Conservation (phyloP, 306 rosid genomes). For the Glycine soja region DNA sequence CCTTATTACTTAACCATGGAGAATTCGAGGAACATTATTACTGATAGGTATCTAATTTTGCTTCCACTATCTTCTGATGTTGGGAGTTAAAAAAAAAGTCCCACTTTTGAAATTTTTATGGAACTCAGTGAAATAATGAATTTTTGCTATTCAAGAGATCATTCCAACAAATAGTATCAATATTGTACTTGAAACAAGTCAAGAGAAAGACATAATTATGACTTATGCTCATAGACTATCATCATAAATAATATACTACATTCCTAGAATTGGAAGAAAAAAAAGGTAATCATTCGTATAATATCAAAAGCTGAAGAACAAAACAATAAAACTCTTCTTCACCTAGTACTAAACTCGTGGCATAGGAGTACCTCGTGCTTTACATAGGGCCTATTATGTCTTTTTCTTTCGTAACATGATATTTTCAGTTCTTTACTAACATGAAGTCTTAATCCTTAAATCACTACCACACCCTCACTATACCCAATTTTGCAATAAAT, state of each 20-base stretch:
- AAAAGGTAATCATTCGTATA: neutral
- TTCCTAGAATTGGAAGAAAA: neutral
- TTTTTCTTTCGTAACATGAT: neutral
- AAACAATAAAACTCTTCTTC: neutral
- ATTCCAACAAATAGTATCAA: no score
- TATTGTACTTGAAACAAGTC: no score
- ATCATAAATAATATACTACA: neutral
- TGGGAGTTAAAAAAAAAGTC: no score
- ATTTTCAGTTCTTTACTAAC: neutral
- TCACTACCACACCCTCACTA: neutral
- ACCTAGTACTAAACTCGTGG: constrained; percentile 3
- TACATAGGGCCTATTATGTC: neutral
- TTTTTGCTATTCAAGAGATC: no score
- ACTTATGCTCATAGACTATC: neutral
- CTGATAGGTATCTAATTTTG: no score
- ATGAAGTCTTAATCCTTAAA: constrained; percentile 16
- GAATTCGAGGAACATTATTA: no score
- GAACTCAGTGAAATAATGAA: no score
- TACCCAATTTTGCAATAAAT: neutral
- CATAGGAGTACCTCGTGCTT: neutral
- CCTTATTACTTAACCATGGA: no score
- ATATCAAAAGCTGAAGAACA: constrained; percentile 18
- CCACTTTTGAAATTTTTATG: no score
- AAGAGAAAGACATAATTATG: neutral
- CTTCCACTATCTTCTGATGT: no score